These are phyloP conservation scores for Nidularia sp. DNA, from an alignment of 768 basidiomycete species.

Conservation along the genomic window DNA sequence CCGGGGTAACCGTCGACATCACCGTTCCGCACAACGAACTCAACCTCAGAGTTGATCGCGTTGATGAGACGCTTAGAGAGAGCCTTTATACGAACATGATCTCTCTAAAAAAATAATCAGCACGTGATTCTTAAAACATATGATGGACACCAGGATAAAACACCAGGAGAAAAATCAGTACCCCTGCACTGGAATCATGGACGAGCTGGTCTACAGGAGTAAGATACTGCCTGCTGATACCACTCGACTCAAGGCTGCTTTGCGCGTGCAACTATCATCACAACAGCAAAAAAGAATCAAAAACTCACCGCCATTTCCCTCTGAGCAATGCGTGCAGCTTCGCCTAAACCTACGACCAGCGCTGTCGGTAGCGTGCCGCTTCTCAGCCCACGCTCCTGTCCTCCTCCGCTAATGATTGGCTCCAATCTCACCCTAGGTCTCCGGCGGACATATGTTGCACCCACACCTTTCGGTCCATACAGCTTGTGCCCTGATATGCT, in stretches of 20 bases:
- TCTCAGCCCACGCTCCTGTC: conserved; percentile 92
- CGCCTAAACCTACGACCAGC: conserved; percentile 89
- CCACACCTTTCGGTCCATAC: conserved; percentile 96
- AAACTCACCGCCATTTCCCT: conserved; percentile 87
- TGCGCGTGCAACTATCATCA: conserved; percentile 47
- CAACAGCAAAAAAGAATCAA: conserved; percentile 6
- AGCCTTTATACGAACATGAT: conserved; percentile 67
- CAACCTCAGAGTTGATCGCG: conserved; percentile 79
- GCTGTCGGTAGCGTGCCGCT: conserved; percentile 92
- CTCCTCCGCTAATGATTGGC: conserved; percentile 92
- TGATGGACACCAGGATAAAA: not conserved
- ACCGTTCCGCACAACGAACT: conserved; percentile 92
- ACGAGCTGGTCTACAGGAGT: conserved; percentile 38
- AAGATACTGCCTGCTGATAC: conserved; percentile 14
- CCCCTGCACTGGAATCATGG: conserved; percentile 86
- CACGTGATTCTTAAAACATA: not conserved
- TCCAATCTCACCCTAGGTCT: conserved; percentile 91
- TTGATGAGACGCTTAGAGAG: conserved; percentile 80
- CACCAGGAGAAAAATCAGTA: conserved; percentile 53
- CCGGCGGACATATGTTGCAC: conserved; percentile 90
- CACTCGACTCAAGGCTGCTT: conserved; percentile 40
- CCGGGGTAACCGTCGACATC: conserved; percentile 91
- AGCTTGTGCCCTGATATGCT: conserved; percentile 97
- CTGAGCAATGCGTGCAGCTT: conserved; percentile 89
- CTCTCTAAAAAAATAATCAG: conserved; percentile 49